Evolutionary conservation across 2,329 filamentous ascomycete genomes (phyloP), one percentile per base, ranked within the genome.

Genomic region (Cordyceps fumosorosea): DNA sequence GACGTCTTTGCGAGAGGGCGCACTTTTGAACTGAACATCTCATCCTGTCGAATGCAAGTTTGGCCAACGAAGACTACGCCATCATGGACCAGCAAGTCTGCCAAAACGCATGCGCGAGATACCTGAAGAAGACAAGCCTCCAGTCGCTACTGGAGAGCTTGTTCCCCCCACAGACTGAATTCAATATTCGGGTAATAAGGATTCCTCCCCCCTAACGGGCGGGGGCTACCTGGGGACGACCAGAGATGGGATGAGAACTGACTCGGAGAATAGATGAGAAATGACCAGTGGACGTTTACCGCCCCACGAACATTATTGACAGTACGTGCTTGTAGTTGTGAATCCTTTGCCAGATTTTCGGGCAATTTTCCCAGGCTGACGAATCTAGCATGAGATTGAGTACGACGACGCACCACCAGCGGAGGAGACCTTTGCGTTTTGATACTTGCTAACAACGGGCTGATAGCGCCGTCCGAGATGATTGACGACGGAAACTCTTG

Each of bases 251-350:
- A 55, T 62, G 29, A 6, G 29, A 6, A 29, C 29, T 65, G 51
- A 67, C 63, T 54, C 47, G 34, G 50, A n/a, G 16, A 57, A 60
- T 62, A 72, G 70, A 63, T 70, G 67, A 69, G 64, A 62, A 66
- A 72, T 22, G 69, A 72, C 64, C 68, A 70, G 47, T 72, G 69
- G 69, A 65, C 62, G 34, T 72, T 72, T 51, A 69, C 64, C 29
- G 69, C 67, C 6, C 69, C 70, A 2, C 63, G 50, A 42, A 51
- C 50, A 42, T 24, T 51, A 42, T 51, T 48, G 18, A 29, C 42
- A 34, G 44, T 26, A 34, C 11, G 34, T 37, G 12, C 5, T 14
- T 7, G 54, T 62, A 42, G 51, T 29, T 29, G 12, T 47, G 45
- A 16, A 24, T n/a, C 3, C 29, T 42, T 24, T 37, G 29, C 14